Evolutionary conservation across 2,329 filamentous ascomycete genomes (phyloP).

Genomic region (Cadophora gregata): DNA sequence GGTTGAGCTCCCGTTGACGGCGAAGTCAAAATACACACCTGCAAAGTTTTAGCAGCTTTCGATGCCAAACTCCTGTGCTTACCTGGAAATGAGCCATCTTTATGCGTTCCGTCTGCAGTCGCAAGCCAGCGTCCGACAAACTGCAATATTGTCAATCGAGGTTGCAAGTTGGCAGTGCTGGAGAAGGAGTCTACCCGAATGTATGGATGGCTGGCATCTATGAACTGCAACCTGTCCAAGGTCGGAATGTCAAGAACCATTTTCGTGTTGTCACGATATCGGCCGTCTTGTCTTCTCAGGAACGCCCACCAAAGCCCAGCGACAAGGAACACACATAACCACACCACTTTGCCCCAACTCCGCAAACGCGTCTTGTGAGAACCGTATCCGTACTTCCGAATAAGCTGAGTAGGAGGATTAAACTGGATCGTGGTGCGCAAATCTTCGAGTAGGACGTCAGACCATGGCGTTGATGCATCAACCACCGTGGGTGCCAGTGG

Average conservation of each 20-base stretch:
- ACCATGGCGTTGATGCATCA: constrained; percentile 31
- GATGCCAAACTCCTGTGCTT: background rate
- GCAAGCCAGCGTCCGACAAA: constrained; percentile 40
- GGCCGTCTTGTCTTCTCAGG: constrained; percentile 13
- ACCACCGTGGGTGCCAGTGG: constrained; percentile 19
- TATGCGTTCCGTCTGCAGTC: constrained; percentile 29
- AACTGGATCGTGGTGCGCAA: constrained; percentile 24
- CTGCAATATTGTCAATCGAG: constrained; percentile 25
- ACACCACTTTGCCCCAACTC: constrained; percentile 16
- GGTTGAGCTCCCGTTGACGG: constrained; percentile 32
- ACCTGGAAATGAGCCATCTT: constrained; percentile 40
- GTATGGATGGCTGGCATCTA: constrained; percentile 33
- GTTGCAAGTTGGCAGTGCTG: background rate
- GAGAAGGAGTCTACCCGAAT: constrained; percentile 30
- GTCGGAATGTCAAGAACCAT: background rate
- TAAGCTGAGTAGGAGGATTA: constrained; percentile 8
- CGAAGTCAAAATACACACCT: constrained; percentile 40
- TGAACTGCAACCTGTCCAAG: constrained; percentile 35
- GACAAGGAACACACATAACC: constrained; percentile 22
- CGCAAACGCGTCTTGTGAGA: constrained; percentile 19
- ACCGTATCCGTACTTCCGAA: constrained; percentile 2
- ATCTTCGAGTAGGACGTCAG: constrained; percentile 33
- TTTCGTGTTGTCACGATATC: background rate
- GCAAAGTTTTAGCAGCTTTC: background rate
- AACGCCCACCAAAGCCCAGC: constrained; percentile 22